Conservation (phyloP, 2,329 filamentous ascomycete genomes). For the Nakataea oryzae region DNA sequence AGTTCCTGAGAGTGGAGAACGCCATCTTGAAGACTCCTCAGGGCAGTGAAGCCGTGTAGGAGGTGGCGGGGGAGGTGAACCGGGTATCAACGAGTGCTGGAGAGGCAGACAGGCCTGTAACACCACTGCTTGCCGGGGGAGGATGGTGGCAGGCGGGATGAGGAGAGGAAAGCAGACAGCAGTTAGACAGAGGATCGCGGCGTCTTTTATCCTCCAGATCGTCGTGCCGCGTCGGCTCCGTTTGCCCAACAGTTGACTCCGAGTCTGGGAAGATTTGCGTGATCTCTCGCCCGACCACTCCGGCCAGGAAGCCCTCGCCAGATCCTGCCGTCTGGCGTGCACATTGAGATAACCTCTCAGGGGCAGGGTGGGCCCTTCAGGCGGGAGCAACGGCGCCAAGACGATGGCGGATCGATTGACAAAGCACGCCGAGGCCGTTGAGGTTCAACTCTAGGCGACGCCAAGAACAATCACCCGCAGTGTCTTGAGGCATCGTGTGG, state of each 20-base stretch:
- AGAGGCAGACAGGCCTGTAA: not conserved
- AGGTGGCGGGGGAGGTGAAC: not conserved
- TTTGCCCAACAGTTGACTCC: too few species aligned
- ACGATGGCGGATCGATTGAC: not conserved
- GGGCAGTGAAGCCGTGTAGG: not conserved
- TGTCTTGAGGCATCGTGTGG: not conserved
- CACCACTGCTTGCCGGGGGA: not conserved
- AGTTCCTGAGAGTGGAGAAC: not conserved
- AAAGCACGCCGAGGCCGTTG: not conserved
- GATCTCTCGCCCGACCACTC: not conserved
- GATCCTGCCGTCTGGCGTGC: not conserved
- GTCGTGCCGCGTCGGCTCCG: not conserved
- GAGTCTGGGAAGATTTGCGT: not conserved
- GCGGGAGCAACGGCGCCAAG: not conserved
- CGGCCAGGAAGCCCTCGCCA: not conserved
- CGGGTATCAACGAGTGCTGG: not conserved
- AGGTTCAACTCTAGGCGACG: not conserved
- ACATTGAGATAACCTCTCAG: not conserved
- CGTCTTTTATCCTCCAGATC: not conserved
- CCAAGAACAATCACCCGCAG: not conserved
- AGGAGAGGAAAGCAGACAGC: not conserved
- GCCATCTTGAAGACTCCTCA: not conserved
- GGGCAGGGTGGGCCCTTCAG: not conserved
- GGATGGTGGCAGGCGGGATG: not conserved
- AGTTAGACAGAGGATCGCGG: not conserved